Base-by-base conservation (phyloP, 1,284 basidiomycete genomes). In the Dichomitus squalens region DNA sequence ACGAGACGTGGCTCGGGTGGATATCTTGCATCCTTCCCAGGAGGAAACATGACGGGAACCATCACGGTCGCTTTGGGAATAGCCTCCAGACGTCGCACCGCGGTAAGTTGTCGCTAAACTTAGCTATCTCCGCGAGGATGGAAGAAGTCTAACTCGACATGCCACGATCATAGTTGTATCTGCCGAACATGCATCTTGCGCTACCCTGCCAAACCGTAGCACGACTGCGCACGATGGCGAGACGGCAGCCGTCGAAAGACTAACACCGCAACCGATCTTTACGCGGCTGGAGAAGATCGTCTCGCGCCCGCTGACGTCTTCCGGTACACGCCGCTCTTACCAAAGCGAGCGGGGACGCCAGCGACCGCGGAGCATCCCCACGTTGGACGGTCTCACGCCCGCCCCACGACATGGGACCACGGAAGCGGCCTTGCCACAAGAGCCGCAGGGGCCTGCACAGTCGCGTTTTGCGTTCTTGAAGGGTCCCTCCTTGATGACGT, bases 1-100 rank as follows among this genome's bases (percentile, higher is more conserved):
- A 66, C 34, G 58, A 61, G 40, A 62, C 65, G 3, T 70, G 69
- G 69, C 38, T 54, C 4, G 58, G 53, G 4, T 68, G 63, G 63
- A 31, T 61, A 9, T 59, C 51, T 20, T 48, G 39, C 23, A 6
- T 61, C 16, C 16, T 52, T 18, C 49, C 52, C 7, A 12, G 47
- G 25, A 31, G 39, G 23, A 25, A 44, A 16, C 33, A 18, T 36
- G 33, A 49, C 35, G 36, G 41, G 35, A 38, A 53, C 20, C 36
- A n/a, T 29, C 27, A 49, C 31, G 41, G 36, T 31, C 12, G 38
- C 25, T 20, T 23, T 6, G 43, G 27, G 29, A n/a, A 47, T 7
- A 31, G 36, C 25, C 34, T 18, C 18, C 33, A 36, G 14, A 31
- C 35, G n/a, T 53, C 60, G 23, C 58, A 57, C 14, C 33, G 43